Evolutionary conservation across 2,329 filamentous ascomycete genomes (phyloP), one percentile per base, ranked within the genome.

Genomic region (Aspergillus sp.): DNA sequence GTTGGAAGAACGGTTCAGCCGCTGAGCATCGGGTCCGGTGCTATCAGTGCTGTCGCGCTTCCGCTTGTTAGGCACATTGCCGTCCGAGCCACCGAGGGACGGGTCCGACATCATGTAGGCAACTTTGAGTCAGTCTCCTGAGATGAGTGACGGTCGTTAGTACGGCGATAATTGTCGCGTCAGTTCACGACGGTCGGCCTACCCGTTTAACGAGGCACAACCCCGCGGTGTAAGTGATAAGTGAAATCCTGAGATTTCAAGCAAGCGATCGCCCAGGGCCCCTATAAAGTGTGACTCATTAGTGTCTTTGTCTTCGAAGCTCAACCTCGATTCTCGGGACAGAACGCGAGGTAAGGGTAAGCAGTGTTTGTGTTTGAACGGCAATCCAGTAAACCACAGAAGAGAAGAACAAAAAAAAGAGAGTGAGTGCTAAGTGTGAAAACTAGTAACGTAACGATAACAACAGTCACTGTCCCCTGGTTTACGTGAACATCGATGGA

Each of bases 41-140:
- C 73, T 75, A 53, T 78, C 75, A 32, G 70, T 73, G 60, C 67
- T 70, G 32, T 77, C 75, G 47, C 77, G 76, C 68, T 79, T 79
- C 56, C 77, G 71, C 65, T 79, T 79, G 64, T 75, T 67, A 12
- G 67, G 53, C 57, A 65, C 61, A 57, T 67, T 69, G 58, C 68
- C 67, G 63, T 77, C 75, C 31, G 75, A 66, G 58, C 70, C 67
- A 55, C 69, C 72, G 66, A 77, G 66, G 26, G 71, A 71, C 52
- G 71, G 73, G 60, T 78, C 74, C 55, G 76, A 77, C 75, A 78
- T 78, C 52, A 52, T 64, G 45, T 26, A 54, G 22, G 55, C 54
- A 26, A 52, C 52, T 31, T n/a, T 52, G 3, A 29, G 52, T 18
- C 20, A 45, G 49, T 52, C n/a, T 24, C 47, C 24, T 16, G 29